A percentile compares a stretch with the other conserved stretches of the same genome.
phyloP scores from a whole-genome alignment of 768 basidiomycete species.

The Russula vinacea region DNA sequence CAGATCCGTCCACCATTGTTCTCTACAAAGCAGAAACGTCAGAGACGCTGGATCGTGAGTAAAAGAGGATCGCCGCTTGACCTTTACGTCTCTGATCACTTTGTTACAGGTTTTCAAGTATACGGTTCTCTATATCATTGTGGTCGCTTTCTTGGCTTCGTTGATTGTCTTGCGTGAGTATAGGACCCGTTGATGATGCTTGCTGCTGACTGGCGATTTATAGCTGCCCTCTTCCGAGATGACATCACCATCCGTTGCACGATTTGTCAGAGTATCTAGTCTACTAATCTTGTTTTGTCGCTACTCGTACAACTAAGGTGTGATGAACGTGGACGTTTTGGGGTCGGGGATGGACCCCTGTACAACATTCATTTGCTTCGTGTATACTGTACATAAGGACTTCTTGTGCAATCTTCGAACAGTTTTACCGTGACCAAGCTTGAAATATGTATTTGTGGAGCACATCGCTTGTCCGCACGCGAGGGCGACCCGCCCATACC shows the following conservation, averaged over 20 bases:
- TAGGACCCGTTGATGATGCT: constrained; percentile 14
- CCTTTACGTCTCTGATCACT: constrained; percentile 1
- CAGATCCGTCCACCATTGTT: constrained; percentile 92
- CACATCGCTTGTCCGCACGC: too few species aligned
- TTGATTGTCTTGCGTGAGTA: constrained; percentile 79
- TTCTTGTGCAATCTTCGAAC: not conserved
- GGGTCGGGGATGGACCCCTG: constrained; percentile 12
- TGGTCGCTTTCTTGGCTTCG: constrained; percentile 75
- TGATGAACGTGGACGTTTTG: constrained; percentile 13
- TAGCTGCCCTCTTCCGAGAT: constrained; percentile 80
- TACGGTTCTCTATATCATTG: constrained; percentile 72
- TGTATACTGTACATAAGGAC: constrained; percentile 22
- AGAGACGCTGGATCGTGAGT: constrained; percentile 85
- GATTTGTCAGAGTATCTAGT: constrained; percentile 82
- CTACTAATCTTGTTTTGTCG: constrained; percentile 31
- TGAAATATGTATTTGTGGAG: not conserved
- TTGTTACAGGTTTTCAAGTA: constrained; percentile 69
- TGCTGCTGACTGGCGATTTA: constrained; percentile 28
- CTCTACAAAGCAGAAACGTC: constrained; percentile 90
- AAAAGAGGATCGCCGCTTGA: not conserved
- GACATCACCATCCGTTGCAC: constrained; percentile 75
- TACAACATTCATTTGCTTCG: constrained; percentile 28
- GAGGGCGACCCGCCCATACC: too few species aligned
- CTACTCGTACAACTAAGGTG: constrained; percentile 23
- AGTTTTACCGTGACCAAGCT: not conserved